A percentile compares a stretch with the other conserved stretches of the same genome.
phyloP scores from a whole-genome alignment of 352 stramenopile genomes.

The Pythium diclinum region DNA sequence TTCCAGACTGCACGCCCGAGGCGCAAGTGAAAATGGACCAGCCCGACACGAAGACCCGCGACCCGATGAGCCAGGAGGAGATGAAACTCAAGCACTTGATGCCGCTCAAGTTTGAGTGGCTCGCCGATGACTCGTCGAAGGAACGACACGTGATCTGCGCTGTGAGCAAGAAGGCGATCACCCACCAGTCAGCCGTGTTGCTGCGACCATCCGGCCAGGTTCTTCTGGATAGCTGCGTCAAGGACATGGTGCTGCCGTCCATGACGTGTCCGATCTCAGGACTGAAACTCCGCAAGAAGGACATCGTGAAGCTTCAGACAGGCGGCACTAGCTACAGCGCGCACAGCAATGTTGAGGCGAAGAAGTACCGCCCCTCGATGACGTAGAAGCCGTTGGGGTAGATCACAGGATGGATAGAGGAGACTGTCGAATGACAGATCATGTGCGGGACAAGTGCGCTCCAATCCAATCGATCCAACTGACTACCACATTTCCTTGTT shows the following conservation, averaged over 20 bases:
- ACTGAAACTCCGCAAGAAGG: constrained; percentile 84
- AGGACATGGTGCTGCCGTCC: constrained; percentile 80
- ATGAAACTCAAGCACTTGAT: constrained; percentile 89
- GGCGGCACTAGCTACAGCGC: constrained; percentile 80
- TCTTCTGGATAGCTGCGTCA: constrained; percentile 74
- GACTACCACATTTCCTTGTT: constrained; percentile 12
- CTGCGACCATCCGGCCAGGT: constrained; percentile 76
- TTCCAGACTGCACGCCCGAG: constrained; percentile 75
- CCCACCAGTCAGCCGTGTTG: constrained; percentile 72
- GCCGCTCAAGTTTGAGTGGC: constrained; percentile 83
- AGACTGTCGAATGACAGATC: too few species aligned
- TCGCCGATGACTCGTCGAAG: constrained; percentile 27
- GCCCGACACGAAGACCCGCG: constrained; percentile 69
- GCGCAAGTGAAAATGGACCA: constrained; percentile 46
- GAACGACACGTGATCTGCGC: constrained; percentile 59
- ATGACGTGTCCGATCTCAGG: constrained; percentile 85
- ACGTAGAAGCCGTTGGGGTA: constrained; percentile 29
- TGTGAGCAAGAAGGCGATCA: constrained; percentile 82
- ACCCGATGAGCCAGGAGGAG: constrained; percentile 80
- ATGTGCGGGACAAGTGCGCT: too few species aligned
- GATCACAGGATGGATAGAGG: neutral
- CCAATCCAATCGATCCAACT: too few species aligned
- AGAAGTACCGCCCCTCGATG: constrained; percentile 85
- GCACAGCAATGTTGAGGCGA: constrained; percentile 83
- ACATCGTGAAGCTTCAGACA: constrained; percentile 75